Evolutionary conservation across 208 protist genomes (phyloP).

Genomic region (Naegleria lovaniensis): DNA sequence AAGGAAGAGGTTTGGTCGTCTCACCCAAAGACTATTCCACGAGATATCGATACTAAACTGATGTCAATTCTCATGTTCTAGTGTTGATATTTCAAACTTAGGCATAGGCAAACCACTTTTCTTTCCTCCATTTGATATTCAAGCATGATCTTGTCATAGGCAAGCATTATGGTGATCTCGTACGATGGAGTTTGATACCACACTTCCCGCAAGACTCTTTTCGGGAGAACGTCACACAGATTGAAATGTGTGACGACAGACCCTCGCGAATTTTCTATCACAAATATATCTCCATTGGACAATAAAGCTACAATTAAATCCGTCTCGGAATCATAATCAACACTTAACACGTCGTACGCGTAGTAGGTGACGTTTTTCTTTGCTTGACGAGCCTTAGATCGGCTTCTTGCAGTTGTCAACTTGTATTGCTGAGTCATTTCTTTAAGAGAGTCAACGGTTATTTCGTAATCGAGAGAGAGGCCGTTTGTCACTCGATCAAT

Average conservation of each 20-base stretch:
- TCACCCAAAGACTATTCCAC: constrained; percentile 93
- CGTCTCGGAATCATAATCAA: not conserved
- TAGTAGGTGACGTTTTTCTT: not conserved
- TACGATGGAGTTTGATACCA: not conserved
- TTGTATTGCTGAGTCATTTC: too few species aligned
- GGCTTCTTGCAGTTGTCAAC: not conserved
- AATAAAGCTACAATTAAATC: not conserved
- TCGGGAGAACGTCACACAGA: not conserved
- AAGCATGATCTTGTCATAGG: not conserved
- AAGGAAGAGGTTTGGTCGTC: constrained; percentile 87
- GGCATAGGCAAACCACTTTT: not conserved
- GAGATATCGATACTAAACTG: constrained; percentile 78
- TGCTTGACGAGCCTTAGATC: not conserved
- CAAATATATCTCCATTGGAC: not conserved
- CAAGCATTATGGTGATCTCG: not conserved
- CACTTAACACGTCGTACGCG: not conserved
- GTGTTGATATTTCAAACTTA: not conserved
- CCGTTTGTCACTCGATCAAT: not conserved
- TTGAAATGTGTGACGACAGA: not conserved
- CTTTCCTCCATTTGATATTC: not conserved
- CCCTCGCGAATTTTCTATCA: not conserved
- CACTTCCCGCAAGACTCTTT: not conserved
- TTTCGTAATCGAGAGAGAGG: not conserved
- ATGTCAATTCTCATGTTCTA: not conserved
- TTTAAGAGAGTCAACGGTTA: not conserved